Conservation (phyloP, 768 basidiomycete species). For the Pleurotus tuber-regium region DNA sequence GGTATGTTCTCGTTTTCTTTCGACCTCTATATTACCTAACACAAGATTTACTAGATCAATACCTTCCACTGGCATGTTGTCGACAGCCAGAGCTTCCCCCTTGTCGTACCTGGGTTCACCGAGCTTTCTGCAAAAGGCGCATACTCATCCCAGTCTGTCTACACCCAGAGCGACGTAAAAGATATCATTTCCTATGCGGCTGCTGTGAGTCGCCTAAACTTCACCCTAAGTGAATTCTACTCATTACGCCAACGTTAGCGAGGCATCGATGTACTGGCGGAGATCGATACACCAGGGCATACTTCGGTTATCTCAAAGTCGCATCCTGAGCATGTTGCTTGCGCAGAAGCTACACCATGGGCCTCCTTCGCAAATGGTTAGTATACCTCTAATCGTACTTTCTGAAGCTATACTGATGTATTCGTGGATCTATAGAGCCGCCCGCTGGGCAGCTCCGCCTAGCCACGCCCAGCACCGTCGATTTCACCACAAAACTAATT, state of each 20-base stretch:
- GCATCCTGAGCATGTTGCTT: constrained; percentile 76
- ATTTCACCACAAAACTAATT: constrained; percentile 59
- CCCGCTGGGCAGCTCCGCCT: constrained; percentile 83
- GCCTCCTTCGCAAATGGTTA: constrained; percentile 51
- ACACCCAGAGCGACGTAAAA: constrained; percentile 53
- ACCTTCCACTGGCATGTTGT: constrained; percentile 85
- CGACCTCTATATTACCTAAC: no score
- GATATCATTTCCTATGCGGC: constrained; percentile 67
- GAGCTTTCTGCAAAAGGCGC: constrained; percentile 66
- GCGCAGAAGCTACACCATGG: constrained; percentile 57
- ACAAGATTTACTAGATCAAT: constrained; percentile 65
- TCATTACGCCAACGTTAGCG: constrained; percentile 40
- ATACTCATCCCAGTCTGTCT: constrained; percentile 55
- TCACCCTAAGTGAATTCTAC: no score
- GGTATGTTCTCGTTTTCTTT: no score
- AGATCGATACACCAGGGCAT: constrained; percentile 86
- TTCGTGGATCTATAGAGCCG: constrained; percentile 46
- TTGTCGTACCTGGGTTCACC: constrained; percentile 58
- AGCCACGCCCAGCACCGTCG: constrained; percentile 53
- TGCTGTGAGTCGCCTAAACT: constrained; percentile 59
- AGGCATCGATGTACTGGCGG: constrained; percentile 74
- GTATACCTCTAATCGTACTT: no score
- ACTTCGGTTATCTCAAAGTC: constrained; percentile 61
- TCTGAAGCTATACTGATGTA: no score
- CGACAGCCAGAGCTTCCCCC: constrained; percentile 81